Base-by-base conservation (phyloP, 352 stramenopile species). In the Globisporangium middletonii region DNA sequence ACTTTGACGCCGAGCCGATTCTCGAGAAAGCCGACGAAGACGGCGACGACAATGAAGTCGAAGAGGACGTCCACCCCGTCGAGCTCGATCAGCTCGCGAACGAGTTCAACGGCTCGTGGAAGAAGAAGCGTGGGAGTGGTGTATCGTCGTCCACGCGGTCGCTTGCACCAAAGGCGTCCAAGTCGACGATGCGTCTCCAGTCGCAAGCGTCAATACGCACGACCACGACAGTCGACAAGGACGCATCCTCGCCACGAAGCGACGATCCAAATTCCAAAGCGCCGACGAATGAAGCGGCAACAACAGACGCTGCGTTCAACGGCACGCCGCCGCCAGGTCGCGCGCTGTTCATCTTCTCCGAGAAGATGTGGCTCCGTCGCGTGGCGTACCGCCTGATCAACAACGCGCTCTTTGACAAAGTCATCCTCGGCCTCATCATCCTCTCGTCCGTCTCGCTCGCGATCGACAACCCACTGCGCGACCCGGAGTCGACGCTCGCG, bases 361-460 rank as follows among this genome's bases (percentile, higher is more conserved):
- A 69, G 46, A 69, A 58, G 6, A 89, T 70, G 43, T 71, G 45
- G 18, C 60, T 77, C 41, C 74, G 75, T 1, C 65, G 63, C 27
- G 54, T 61, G 16, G 71, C 70, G 11, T 82, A 77, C 26, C 64
- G 64, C 6, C 27, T 95, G 1, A 77, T 92, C n/a, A 62, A 55
- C 1, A 80, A 95, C 60, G 65, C 59, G 18, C 66, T 69, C 23
- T 97, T 97, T 49, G 89, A 97, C 61, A 73, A 66, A n/a, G 67
- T 72, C 8, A 83, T 97, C 35, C 71, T 97, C 9, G 53, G 62
- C 2, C 62, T 97, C n/a, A 97, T 97, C 47, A 62, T 88, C 6
- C 30, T 94, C 3, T 94, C 79, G 33, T 95, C 83, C 0, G 66
- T 97, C 15, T 66, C 84, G 3, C 71, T 97, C 8, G 92, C 92